phyloP scores from a whole-genome alignment of 805 yeast species.

The Yamadazyma takamatsuzukensis region DNA sequence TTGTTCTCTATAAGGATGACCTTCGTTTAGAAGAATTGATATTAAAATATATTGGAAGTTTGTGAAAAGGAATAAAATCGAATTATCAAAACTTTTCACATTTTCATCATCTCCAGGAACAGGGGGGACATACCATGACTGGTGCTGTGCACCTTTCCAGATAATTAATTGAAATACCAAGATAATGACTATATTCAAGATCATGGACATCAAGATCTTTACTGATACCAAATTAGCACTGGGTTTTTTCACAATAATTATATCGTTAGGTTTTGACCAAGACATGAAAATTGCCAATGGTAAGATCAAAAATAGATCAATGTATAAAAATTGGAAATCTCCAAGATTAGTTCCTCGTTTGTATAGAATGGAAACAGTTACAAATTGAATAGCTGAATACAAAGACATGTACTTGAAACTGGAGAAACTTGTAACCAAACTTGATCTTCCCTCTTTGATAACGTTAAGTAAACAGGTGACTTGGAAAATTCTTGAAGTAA shows the following conservation, averaged over 20 bases:
- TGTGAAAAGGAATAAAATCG: conserved; percentile 73
- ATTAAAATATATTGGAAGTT: conserved; percentile 86
- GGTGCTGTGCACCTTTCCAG: conserved; percentile 58
- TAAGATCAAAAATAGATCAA: conserved; percentile 83
- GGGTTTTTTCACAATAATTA: conserved; percentile 71
- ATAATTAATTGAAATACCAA: conserved; percentile 61
- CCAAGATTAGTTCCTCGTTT: conserved; percentile 90
- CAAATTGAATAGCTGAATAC: conserved; percentile 93
- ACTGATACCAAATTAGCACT: conserved; percentile 91
- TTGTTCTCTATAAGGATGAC: conserved; percentile 90
- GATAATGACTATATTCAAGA: conserved; percentile 70
- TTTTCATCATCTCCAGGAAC: conserved; percentile 71
- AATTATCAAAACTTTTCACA: conserved; percentile 86
- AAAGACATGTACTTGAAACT: conserved; percentile 98
- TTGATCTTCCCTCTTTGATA: conserved; percentile 90
- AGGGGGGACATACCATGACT: conserved; percentile 78
- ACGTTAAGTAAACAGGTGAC: conserved; percentile 91
- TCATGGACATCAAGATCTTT: conserved; percentile 76
- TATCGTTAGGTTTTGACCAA: conserved; percentile 80
- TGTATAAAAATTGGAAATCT: conserved; percentile 93
- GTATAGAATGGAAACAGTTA: conserved; percentile 81
- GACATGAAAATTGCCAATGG: conserved; percentile 98
- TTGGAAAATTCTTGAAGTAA: conserved; percentile 86
- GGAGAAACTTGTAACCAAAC: conserved; percentile 90
- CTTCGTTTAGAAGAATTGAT: conserved; percentile 82